Evolutionary conservation across 2,329 filamentous ascomycete genomes (phyloP).

Genomic region (Stachybotrys chlorohalonatus): DNA sequence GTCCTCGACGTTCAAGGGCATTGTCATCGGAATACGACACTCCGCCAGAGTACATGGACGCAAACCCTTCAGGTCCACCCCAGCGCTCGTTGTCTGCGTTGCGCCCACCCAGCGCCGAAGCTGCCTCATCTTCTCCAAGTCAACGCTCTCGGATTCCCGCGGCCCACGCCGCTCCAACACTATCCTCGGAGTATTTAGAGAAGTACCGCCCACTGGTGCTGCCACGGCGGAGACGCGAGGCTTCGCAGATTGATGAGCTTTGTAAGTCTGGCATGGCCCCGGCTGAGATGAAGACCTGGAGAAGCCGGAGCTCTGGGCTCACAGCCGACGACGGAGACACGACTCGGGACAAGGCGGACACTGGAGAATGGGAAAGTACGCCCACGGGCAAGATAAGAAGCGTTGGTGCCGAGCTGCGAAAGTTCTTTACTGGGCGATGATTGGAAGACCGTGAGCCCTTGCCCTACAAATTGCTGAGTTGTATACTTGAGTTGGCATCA

Average conservation of each 20-base stretch:
- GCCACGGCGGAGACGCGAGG: background rate
- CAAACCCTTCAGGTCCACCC: slow-evolving; percentile 6
- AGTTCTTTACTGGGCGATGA: slow-evolving; percentile 11
- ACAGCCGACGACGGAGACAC: background rate
- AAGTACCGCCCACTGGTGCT: slow-evolving; percentile 15
- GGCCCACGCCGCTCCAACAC: slow-evolving; percentile 6
- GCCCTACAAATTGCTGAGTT: too few species aligned
- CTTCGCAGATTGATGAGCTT: background rate
- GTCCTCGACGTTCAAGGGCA: slow-evolving; percentile 9
- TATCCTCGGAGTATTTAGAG: slow-evolving; percentile 25
- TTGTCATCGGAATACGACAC: slow-evolving; percentile 18
- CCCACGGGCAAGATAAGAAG: slow-evolving; percentile 5
- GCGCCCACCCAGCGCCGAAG: slow-evolving; percentile 3
- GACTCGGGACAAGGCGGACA: background rate
- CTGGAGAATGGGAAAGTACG: background rate
- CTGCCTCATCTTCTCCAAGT: background rate
- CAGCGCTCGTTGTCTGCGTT: slow-evolving; percentile 8
- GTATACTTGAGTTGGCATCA: too few species aligned
- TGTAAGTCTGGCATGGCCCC: background rate
- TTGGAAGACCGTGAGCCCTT: background rate
- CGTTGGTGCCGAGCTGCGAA: slow-evolving; percentile 14
- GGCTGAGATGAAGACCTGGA: background rate
- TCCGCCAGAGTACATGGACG: slow-evolving; percentile 17
- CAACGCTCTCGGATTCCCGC: background rate
- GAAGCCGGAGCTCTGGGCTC: background rate